Base-by-base conservation (phyloP, 306 rosid genomes). In the Argentina anserina region DNA sequence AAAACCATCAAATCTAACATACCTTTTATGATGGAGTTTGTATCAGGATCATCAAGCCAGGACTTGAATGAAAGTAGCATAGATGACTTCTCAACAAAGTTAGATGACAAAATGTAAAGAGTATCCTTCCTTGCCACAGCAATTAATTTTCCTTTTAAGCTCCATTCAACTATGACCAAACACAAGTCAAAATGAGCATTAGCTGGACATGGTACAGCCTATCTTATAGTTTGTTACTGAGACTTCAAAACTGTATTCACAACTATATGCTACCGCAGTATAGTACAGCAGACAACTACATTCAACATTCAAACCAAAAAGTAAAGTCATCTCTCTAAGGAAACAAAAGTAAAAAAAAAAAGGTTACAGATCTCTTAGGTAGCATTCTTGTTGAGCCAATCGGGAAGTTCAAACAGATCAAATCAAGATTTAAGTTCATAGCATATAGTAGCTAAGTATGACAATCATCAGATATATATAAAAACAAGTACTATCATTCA, bases 121-220 rank as follows among this genome's bases (percentile, higher is more conserved):
- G 70, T 82, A 67, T 78, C 84, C 77, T 79, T 85, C 72, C 82
- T 86, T 63, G 96, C 98, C 68, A 89, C 91, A 12, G 90, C 97
- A 80, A 93, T 70, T 80, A 78, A 83, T 79, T 73, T 84, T 31
- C 98, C 94, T 47, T 86, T 79, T 42, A 72, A 37, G 45, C 88
- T 89, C 92, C 97, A 93, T 67, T 88, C 98, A 74, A 90, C 97
- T 93, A 64, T 26, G 62, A 61, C 63, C 77, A 83, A 71, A 67
- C 23, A 65, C 49, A 78, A 21, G 62, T 61, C 40, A 70, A 76
- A 79, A 77, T 28, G 36, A 65, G 72, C 63, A 67, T 60, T 59
- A 34, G 61, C 28, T 69, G 47, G 29, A 31, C 46, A 65, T 10
- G 7, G 62, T 56, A 31, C 3, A 52, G 5, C 17, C 69, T 7